phyloP scores from a whole-genome alignment of 768 basidiomycete species.

The Hericium rajendrae region DNA sequence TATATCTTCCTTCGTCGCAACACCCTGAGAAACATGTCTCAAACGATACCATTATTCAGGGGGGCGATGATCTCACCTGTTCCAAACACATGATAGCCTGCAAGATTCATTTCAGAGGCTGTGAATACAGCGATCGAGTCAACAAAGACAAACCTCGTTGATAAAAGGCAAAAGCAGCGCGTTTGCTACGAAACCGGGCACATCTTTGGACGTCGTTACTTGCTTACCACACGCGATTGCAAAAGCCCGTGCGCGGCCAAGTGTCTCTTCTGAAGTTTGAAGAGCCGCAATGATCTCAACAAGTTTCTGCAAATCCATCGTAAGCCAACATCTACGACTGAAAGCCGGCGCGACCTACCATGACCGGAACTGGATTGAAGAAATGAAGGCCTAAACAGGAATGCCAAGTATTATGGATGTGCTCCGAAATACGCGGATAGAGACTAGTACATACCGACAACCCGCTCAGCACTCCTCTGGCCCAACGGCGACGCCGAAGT shows the following conservation, averaged over 20 bases:
- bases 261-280: slow-evolving; percentile 73
- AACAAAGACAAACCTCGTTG: slow-evolving; percentile 56
- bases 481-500: slow-evolving; percentile 55
- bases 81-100: slow-evolving; percentile 91
- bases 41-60: background rate
- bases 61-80: slow-evolving; percentile 38
- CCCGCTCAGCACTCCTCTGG: slow-evolving; percentile 55
- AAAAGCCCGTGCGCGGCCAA: slow-evolving; percentile 70
- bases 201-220: slow-evolving; percentile 84
- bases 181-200: slow-evolving; percentile 93
- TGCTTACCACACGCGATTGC: slow-evolving; percentile 90
- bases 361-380: slow-evolving; percentile 95
- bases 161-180: slow-evolving; percentile 95
- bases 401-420: background rate
- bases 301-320: slow-evolving; percentile 43
- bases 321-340: background rate
- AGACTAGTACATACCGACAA: slow-evolving; percentile 54
- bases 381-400: slow-evolving; percentile 65
- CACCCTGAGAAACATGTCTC: slow-evolving; percentile 40
- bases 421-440: slow-evolving; percentile 1
- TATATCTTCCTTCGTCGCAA: slow-evolving; percentile 90
- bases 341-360: slow-evolving; percentile 41
- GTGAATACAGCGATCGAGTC: background rate
- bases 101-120: background rate
- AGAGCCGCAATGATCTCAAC: slow-evolving; percentile 93